Evolutionary conservation across 768 basidiomycete species (phyloP), one percentile per base, ranked within the genome.

Genomic region (Russula olivacea): DNA sequence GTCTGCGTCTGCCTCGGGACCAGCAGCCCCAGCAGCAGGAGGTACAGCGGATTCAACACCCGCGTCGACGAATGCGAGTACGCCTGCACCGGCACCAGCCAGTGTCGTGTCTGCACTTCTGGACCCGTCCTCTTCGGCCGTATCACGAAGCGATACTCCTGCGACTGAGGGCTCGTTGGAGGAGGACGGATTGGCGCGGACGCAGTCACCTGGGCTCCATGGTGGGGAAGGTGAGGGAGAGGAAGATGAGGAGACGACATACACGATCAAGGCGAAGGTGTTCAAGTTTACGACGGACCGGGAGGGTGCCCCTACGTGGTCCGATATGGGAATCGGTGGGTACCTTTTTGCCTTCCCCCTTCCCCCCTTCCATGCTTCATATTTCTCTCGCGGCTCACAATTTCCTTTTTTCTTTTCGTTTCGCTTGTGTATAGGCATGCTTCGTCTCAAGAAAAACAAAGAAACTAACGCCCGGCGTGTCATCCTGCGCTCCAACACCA

Each of bases 171-270:
- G 70, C 36, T 71, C 69, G 25, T 66, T 67, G 43, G 70, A 66
- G 9, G 70, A 54, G 62, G 68, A 56, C 7, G 58, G 58, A 66
- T 63, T 48, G 65, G 64, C 62, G 61, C 69, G 61, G 47, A 66
- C 69, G 55, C 60, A 68, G 41, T 59, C 66, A 32, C 50, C 63
- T 6, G 68, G 68, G 5, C 48, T 66, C 38, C 83, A 87, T 65
- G 88, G 89, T 66, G 77, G 77, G 58, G 88, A 89, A 63, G 89
- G 91, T 12, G 86, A 86, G 68, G 91, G 91, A 32, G 91, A 93
- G 74, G 88, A 93, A 71, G 80, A 86, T 45, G 91, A 93, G 69
- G 84, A 84, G 63, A 91, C 88, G 4, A 74, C 75, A 32, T 79
- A 88, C 71, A 73, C 76, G 50, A 76, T 83, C 53, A 83, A 78